Evolutionary conservation across 345 rosid genomes (phyloP).

Genomic region (Brassica incana): DNA sequence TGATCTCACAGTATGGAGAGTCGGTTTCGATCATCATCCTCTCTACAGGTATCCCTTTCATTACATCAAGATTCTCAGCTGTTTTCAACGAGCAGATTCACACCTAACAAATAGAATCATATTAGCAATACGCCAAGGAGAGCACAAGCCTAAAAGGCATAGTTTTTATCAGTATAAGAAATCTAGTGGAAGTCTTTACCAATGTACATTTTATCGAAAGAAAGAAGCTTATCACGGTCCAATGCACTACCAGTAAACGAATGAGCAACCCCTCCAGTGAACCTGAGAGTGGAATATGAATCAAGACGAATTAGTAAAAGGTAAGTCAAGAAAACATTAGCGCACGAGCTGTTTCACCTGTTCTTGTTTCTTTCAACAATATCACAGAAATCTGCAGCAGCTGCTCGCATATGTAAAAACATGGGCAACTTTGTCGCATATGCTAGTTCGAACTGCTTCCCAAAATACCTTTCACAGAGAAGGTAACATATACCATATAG

Average conservation of each 20-base stretch:
- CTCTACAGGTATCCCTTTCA: conserved; percentile 69
- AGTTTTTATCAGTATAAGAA: conserved; percentile 42
- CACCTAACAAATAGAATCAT: conserved; percentile 48
- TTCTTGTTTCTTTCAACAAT: conserved; percentile 63
- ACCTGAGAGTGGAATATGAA: conserved; percentile 43
- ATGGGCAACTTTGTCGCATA: conserved; percentile 84
- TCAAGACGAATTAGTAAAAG: neutral
- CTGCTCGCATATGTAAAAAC: conserved; percentile 98
- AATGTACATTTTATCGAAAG: conserved; percentile 68
- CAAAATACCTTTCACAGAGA: conserved; percentile 61
- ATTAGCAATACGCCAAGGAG: conserved; percentile 9
- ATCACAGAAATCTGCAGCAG: conserved; percentile 85
- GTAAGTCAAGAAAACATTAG: neutral
- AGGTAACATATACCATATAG: conserved; percentile 3
- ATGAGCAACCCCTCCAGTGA: conserved; percentile 82
- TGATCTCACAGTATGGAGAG: conserved; percentile 96
- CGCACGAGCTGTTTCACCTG: conserved; percentile 49
- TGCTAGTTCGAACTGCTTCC: conserved; percentile 96
- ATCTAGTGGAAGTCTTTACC: conserved; percentile 45
- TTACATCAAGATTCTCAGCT: conserved; percentile 77
- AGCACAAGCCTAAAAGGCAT: neutral
- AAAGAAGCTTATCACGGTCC: conserved; percentile 76
- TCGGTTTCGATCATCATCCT: conserved; percentile 98
- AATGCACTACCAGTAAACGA: conserved; percentile 83
- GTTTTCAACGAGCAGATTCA: conserved; percentile 87